These are phyloP conservation scores for Aspergillus amoenus DNA, from an alignment of 2,329 filamentous ascomycete species.

Conservation along the genomic window DNA sequence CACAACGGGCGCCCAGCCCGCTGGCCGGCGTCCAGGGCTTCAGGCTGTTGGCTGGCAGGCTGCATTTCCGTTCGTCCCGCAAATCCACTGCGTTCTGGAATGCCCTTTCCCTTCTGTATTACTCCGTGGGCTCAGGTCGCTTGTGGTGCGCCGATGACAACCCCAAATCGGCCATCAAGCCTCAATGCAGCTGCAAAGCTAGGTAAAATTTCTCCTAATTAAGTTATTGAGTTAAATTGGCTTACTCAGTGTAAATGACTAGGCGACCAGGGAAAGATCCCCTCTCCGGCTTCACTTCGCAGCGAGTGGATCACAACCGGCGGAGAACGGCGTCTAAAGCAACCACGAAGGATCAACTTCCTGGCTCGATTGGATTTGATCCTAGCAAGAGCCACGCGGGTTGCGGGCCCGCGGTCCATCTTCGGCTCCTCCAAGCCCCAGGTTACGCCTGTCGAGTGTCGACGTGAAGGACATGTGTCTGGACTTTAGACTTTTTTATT, in stretches of 20 bases:
- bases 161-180: no score
- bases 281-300: background rate
- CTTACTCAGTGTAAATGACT: background rate
- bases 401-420: constrained; percentile 4
- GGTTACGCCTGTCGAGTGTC: background rate
- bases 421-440: background rate
- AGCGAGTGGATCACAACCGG: background rate
- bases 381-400: constrained; percentile 11
- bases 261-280: background rate
- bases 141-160: background rate
- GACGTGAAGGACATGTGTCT: constrained; percentile 8
- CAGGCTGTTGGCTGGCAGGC: constrained; percentile 2
- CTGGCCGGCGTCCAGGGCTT: background rate
- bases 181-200: background rate
- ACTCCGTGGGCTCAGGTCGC: background rate
- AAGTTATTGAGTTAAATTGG: background rate
- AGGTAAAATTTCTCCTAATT: background rate
- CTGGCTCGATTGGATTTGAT: constrained; percentile 10
- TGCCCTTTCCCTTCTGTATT: background rate
- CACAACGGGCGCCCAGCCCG: constrained; percentile 4
- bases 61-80: constrained; percentile 11
- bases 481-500: background rate
- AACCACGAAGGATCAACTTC: constrained; percentile 4
- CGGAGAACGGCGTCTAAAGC: background rate
- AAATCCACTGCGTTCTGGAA: background rate